Evolutionary conservation across 495 filamentous ascomycete species (phyloP), one percentile per base, ranked within the genome.

Genomic region (Penicillium subrubescens): DNA sequence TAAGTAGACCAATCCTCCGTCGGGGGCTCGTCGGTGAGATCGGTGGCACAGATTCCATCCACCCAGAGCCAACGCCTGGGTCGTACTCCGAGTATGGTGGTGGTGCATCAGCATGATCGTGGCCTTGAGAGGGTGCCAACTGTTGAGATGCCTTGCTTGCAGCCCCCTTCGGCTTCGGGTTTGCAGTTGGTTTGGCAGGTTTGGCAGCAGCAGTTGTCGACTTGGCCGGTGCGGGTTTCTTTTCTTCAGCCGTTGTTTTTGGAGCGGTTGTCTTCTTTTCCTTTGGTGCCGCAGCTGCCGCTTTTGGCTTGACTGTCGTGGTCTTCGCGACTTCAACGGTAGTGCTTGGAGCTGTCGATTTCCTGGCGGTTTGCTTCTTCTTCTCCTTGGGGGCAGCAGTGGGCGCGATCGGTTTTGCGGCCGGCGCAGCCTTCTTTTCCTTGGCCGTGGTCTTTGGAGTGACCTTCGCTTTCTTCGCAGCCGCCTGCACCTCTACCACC

Each of bases 391-490:
- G n/a, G 31, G 15, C 31, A 54, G 29, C 29, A n/a, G 51, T 19
- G n/a, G 51, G 10, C 8, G 29, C n/a, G n/a, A 2, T 8, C 0
- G 14, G 31, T 2, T 54, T 21, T 5, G 31, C 12, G 15, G 8
- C 27, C 15, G 51, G 51, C 29, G 51, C 7, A 10, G 8, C 51
- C 5, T 31, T 54, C 29, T 54, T 54, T 2, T 54, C 31, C 27
- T 29, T 34, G 15, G 15, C 29, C n/a, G 51, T 8, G 19, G 15
- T 29, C 51, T 54, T 54, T 2, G 51, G 23, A 1, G 51, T 29
- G 4, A 15, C 51, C 51, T 54, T 54, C n/a, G 51, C 51, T 54
- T 34, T 54, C 51, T 54, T 54, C 15, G 51, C 8, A n/a, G 51
- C 29, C 33, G 51, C 27, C 25, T 31, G 27, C 15, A 54, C 31